Base-by-base conservation (phyloP, 23 red algal genomes). In the Gracilariopsis chorda region DNA sequence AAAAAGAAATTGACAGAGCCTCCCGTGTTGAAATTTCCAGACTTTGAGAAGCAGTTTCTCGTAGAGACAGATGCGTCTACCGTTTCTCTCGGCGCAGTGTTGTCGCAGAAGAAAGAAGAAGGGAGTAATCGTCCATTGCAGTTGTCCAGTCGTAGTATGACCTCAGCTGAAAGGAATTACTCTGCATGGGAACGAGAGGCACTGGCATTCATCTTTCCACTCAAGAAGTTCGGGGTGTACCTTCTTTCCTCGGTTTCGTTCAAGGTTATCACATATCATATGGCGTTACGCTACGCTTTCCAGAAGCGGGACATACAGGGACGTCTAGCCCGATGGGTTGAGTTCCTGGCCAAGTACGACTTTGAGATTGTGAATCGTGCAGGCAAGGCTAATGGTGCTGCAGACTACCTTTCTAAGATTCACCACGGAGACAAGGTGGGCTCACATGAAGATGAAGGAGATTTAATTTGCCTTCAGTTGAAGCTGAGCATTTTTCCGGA, bases 261-360 rank as follows among this genome's bases (percentile, higher is more conserved):
- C 41, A 75, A 23, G 23, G 24, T 39, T 25, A 39, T 75, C 41
- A 75, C 23, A 11, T 27, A 75, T 75, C 69, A 75, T 19, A 27
- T 9, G 41, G 69, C 69, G 8, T 37, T 75, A 39, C 69, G 23
- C 8, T 37, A 35, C 43, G 41, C 69, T 39, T 75, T 75, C 19
- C 69, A 75, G 41, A 75, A 75, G 39, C 33, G 43, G 69, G 69
- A 75, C 6, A 75, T 75, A 75, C 19, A 75, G 8, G 69, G 69
- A 6, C 4, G 69, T 39, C 19, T 75, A 37, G 69, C 41, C 19
- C 7, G 23, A 6, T 75, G 69, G 23, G 21, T 46, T 4, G 69
- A 75, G 24, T 75, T 75, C 23, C 19, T 7, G 5, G 69, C 69
- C 7, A 37, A 41, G 23, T 75, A 75, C 7, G 69, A 75, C 9